These are phyloP conservation scores for Ricinus communis DNA, from an alignment of 345 rosid genomes.

Conservation along the genomic window DNA sequence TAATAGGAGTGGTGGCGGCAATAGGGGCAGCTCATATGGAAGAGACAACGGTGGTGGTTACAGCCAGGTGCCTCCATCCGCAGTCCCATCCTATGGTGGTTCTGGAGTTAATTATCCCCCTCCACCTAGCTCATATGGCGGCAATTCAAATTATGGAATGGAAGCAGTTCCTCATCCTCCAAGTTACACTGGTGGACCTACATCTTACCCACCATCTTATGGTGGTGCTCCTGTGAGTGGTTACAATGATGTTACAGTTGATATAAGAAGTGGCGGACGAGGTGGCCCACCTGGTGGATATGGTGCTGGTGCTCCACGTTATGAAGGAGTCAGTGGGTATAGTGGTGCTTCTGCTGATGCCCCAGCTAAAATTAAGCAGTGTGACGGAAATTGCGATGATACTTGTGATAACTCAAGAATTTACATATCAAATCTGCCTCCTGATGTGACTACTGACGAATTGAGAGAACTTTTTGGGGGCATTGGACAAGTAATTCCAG, in stretches of 20 bases:
- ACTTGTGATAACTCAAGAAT: slow-evolving; percentile 90
- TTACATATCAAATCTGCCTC: slow-evolving; percentile 93
- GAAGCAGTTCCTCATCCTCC: slow-evolving; percentile 89
- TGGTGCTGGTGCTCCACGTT: slow-evolving; percentile 53
- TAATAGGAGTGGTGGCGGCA: slow-evolving; percentile 25
- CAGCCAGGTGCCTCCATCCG: slow-evolving; percentile 68
- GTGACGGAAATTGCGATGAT: slow-evolving; percentile 78
- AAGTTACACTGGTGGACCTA: slow-evolving; percentile 78
- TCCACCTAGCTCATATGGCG: slow-evolving; percentile 53
- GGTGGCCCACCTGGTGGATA: slow-evolving; percentile 38
- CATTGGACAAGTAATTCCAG: slow-evolving; percentile 83
- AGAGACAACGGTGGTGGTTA: slow-evolving; percentile 64
- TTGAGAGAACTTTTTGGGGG: slow-evolving; percentile 92
- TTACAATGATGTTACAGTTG: slow-evolving; percentile 55
- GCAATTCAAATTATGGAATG: slow-evolving; percentile 54
- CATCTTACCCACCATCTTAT: slow-evolving; percentile 72
- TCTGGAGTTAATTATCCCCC: slow-evolving; percentile 58
- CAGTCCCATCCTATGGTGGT: slow-evolving; percentile 63
- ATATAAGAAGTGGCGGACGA: slow-evolving; percentile 56
- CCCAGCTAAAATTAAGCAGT: slow-evolving; percentile 70
- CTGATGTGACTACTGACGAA: slow-evolving; percentile 86
- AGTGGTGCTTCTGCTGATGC: slow-evolving; percentile 44
- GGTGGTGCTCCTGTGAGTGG: slow-evolving; percentile 74
- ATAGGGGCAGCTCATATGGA: slow-evolving; percentile 62
- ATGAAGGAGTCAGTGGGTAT: slow-evolving; percentile 52